Evolutionary conservation across 495 filamentous ascomycete species (phyloP).

Genomic region (Hypoxylon fuscum): DNA sequence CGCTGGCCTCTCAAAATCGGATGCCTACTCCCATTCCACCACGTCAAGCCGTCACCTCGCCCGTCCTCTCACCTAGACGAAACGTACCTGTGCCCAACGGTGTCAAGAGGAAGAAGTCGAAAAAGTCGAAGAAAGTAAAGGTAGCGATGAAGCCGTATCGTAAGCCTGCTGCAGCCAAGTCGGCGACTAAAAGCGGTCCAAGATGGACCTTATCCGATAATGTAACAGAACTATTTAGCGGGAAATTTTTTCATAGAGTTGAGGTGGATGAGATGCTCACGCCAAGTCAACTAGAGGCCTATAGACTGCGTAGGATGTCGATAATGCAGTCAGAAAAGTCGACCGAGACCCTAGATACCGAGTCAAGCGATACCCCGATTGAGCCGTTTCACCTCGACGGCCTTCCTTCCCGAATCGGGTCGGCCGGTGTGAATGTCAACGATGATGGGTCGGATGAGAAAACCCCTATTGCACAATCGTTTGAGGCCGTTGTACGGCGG

Average conservation of each 20-base stretch:
- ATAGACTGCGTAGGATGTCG: constrained; percentile 47
- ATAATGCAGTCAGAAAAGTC: constrained; percentile 36
- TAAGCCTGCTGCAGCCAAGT: constrained; percentile 42
- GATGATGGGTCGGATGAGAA: constrained; percentile 25
- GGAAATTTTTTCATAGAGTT: constrained; percentile 53
- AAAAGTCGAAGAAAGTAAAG: constrained; percentile 45
- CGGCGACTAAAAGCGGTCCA: constrained; percentile 42
- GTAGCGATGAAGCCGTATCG: constrained; percentile 39
- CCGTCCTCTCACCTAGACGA: constrained; percentile 16
- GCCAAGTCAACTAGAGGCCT: constrained; percentile 50
- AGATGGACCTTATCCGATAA: constrained; percentile 60
- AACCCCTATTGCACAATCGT: constrained; percentile 4
- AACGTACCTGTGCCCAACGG: constrained; percentile 14
- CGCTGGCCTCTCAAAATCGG: constrained; percentile 3
- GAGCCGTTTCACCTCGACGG: constrained; percentile 52
- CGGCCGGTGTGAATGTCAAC: constrained; percentile 35
- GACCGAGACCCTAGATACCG: constrained; percentile 41
- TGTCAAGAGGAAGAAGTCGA: constrained; percentile 54
- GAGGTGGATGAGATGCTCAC: constrained; percentile 65
- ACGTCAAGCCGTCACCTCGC: constrained; percentile 11
- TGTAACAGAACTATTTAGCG: constrained; percentile 57
- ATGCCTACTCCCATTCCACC: constrained; percentile 11
- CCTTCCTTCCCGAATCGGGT: constrained; percentile 38
- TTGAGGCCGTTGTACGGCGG: constrained; percentile 18
- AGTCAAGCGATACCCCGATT: constrained; percentile 43